Evolutionary conservation across 768 basidiomycete genomes (phyloP).

Genomic region (Rhodotorula babjevae): DNA sequence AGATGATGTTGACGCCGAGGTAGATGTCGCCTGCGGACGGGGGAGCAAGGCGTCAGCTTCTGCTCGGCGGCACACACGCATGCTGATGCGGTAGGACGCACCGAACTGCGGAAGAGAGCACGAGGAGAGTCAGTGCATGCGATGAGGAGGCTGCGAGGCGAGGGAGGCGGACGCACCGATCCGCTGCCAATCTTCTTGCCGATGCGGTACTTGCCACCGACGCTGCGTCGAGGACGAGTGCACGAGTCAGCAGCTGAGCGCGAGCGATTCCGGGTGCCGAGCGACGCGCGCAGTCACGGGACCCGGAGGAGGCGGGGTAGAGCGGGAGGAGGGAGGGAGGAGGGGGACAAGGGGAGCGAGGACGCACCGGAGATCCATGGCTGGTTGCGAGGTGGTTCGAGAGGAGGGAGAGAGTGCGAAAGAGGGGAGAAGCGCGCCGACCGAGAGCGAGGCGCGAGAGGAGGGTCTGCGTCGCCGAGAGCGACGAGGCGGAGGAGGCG

Average conservation of each 20-base stretch:
- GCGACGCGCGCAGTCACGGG: neutral
- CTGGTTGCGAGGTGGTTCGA: neutral
- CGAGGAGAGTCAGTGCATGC: slow-evolving; percentile 53
- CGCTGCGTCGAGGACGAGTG: slow-evolving; percentile 10
- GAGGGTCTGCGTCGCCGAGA: too few relatives aligned
- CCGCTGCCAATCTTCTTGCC: slow-evolving; percentile 99
- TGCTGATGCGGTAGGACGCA: neutral
- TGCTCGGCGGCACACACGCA: too few relatives aligned
- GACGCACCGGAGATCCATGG: slow-evolving; percentile 36
- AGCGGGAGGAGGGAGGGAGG: too few relatives aligned
- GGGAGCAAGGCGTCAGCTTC: neutral
- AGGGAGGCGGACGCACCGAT: slow-evolving; percentile 67
- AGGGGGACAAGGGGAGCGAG: too few relatives aligned
- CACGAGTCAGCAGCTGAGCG: neutral
- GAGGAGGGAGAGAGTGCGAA: neutral
- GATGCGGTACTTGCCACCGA: slow-evolving; percentile 69
- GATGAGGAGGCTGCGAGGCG: neutral
- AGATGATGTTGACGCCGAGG: slow-evolving; percentile 99
- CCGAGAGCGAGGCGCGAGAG: too few relatives aligned
- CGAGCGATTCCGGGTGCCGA: neutral
- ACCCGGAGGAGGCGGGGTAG: neutral
- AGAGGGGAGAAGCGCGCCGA: neutral
- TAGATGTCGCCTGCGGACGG: slow-evolving; percentile 80
- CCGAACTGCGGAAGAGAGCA: slow-evolving; percentile 50
- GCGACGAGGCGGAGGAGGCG: too few relatives aligned